Evolutionary conservation across 768 basidiomycete genomes (phyloP).

Genomic region (Boletellus emodensis): DNA sequence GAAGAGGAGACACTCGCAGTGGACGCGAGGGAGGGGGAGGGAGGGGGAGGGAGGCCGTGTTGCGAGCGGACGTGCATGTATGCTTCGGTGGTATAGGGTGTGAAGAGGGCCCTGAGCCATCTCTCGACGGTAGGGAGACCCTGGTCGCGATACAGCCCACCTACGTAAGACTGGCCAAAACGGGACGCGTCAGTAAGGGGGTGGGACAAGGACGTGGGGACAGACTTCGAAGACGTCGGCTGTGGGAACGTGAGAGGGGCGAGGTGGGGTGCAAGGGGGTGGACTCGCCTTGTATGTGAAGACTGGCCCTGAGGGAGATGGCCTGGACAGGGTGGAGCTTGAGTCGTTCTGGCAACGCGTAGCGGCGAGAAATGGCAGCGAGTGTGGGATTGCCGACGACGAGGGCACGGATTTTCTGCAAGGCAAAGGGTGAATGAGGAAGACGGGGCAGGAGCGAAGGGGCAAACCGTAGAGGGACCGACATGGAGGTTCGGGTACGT

Average conservation of each 20-base stretch:
- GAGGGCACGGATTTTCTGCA: slow-evolving; percentile 72
- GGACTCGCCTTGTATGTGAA: slow-evolving; percentile 63
- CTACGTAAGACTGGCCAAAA: slow-evolving; percentile 60
- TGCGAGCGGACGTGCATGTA: slow-evolving; percentile 63
- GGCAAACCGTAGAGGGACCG: slow-evolving; percentile 63
- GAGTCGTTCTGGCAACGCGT: slow-evolving; percentile 58
- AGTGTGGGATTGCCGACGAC: slow-evolving; percentile 73
- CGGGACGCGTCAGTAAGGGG: slow-evolving; percentile 1
- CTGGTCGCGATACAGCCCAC: slow-evolving; percentile 71
- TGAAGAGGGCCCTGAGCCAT: slow-evolving; percentile 64
- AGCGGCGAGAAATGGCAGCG: slow-evolving; percentile 64
- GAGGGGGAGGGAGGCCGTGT: slow-evolving; percentile 56
- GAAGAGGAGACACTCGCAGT: slow-evolving; percentile 19
- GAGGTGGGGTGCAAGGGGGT: neutral
- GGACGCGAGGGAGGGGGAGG: slow-evolving; percentile 19
- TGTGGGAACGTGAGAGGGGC: slow-evolving; percentile 24
- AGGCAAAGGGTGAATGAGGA: neutral
- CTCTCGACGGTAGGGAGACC: slow-evolving; percentile 50
- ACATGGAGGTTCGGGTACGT: slow-evolving; percentile 68
- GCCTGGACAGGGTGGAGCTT: slow-evolving; percentile 70
- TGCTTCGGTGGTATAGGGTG: slow-evolving; percentile 57
- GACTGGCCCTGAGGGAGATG: slow-evolving; percentile 63
- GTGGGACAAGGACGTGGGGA: neutral
- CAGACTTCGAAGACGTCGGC: slow-evolving; percentile 79
- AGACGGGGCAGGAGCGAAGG: neutral